phyloP scores from a whole-genome alignment of 352 stramenopile genomes.

The Phytophthora sp. region DNA sequence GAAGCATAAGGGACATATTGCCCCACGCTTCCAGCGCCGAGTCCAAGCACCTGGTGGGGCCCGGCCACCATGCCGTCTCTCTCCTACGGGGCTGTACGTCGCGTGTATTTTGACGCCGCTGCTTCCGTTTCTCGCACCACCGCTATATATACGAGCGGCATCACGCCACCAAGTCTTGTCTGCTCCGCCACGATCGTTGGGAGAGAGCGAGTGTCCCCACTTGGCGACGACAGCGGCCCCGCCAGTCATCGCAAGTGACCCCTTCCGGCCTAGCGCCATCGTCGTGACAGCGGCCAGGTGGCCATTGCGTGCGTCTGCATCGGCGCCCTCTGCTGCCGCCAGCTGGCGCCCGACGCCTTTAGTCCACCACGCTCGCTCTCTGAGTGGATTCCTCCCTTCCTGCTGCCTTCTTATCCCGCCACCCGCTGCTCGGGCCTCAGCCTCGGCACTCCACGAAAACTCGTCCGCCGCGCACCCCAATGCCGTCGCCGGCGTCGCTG shows the following conservation, averaged over 20 bases:
- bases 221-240: neutral
- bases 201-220: slow-evolving; percentile 13
- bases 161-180: slow-evolving; percentile 1
- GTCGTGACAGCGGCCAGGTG: neutral
- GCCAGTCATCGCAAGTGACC: neutral
- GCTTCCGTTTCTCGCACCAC: neutral
- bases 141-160: slow-evolving; percentile 4
- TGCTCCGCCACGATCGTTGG: slow-evolving; percentile 17
- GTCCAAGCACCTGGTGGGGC: slow-evolving; percentile 2
- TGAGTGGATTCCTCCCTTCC: neutral
- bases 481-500: slow-evolving; percentile 41
- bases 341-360: slow-evolving; percentile 20
- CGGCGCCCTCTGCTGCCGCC: slow-evolving; percentile 27
- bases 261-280: neutral
- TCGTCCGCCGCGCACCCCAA: slow-evolving; percentile 5
- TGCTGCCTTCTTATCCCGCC: slow-evolving; percentile 13
- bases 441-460: slow-evolving; percentile 13
- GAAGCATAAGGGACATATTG: slow-evolving; percentile 13
- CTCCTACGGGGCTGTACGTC: slow-evolving; percentile 5
- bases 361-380: slow-evolving; percentile 27
- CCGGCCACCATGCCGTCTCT: slow-evolving; percentile 16
- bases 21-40: slow-evolving; percentile 6
- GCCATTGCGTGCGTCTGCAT: slow-evolving; percentile 16
- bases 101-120: neutral
- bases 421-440: neutral